Conservation (phyloP, 139 green algal species). For the Nannochloris sp. region DNA sequence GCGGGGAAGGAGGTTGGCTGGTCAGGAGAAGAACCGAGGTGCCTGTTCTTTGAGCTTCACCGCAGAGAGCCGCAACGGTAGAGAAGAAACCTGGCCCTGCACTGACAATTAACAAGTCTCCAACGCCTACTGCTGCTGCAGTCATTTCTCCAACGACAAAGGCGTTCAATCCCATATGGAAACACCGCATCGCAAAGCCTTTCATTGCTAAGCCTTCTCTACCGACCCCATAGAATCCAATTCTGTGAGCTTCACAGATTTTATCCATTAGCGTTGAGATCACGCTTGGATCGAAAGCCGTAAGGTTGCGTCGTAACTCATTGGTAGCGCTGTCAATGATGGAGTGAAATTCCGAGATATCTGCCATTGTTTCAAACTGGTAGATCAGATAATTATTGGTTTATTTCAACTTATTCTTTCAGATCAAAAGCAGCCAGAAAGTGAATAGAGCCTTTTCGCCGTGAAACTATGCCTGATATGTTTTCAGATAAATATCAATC, state of each 20-base stretch:
- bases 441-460: too few relatives aligned
- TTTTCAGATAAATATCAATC: too few relatives aligned
- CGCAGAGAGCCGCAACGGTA: constrained; percentile 1
- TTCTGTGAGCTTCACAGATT: not conserved
- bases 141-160: constrained; percentile 18
- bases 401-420: too few relatives aligned
- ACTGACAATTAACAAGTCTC: constrained; percentile 5
- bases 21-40: not conserved
- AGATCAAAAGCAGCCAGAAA: too few relatives aligned
- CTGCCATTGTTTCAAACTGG: too few relatives aligned
- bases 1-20: not conserved
- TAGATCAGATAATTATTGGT: too few relatives aligned
- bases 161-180: constrained; percentile 9
- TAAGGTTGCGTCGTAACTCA: too few relatives aligned
- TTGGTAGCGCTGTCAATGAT: too few relatives aligned
- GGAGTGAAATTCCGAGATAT: too few relatives aligned
- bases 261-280: not conserved
- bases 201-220: constrained; percentile 19
- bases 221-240: constrained; percentile 9
- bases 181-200: constrained; percentile 11
- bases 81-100: constrained; percentile 8
- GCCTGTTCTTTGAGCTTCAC: not conserved
- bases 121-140: not conserved
- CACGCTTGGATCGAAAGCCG: too few relatives aligned
- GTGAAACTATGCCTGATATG: too few relatives aligned